Evolutionary conservation across 768 basidiomycete genomes (phyloP).

Genomic region (Calocybe gangraenosa): DNA sequence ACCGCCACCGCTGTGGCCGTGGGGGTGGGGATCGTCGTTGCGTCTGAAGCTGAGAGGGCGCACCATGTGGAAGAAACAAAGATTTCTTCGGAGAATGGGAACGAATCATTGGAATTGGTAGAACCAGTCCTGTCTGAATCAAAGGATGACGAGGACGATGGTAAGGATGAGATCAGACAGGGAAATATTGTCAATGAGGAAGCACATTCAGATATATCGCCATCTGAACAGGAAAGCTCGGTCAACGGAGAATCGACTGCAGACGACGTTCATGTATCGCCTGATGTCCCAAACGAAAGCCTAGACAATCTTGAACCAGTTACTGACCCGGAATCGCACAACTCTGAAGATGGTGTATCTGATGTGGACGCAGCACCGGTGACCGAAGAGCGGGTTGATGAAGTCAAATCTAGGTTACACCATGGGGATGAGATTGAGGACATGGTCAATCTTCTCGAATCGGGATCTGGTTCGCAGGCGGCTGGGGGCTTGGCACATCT

Average conservation of each 20-base stretch:
- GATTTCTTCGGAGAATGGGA: conserved; percentile 6
- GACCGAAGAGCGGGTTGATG: conserved; percentile 14
- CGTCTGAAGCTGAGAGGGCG: neutral
- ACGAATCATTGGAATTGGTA: neutral
- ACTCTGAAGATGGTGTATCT: neutral
- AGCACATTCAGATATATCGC: neutral
- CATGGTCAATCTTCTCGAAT: conserved; percentile 65
- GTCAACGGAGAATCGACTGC: conserved; percentile 1
- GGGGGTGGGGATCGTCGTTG: neutral
- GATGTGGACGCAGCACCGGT: conserved; percentile 6
- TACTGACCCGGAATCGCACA: conserved; percentile 2
- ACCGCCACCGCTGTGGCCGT: too few relatives aligned
- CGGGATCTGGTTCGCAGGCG: conserved; percentile 28
- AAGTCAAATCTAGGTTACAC: conserved; percentile 11
- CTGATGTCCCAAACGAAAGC: neutral
- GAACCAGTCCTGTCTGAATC: neutral
- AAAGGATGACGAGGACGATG: neutral
- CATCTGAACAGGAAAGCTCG: neutral
- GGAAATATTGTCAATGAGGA: conserved; percentile 1
- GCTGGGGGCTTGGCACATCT: conserved; percentile 37
- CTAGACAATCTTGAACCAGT: neutral
- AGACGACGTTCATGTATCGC: neutral
- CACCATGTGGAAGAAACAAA: neutral
- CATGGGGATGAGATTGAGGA: conserved; percentile 50
- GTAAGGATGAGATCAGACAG: neutral